Evolutionary conservation across 441 rosid genomes (phyloP), one percentile per base, ranked within the genome.

Genomic region (Adansonia madagascariensis): DNA sequence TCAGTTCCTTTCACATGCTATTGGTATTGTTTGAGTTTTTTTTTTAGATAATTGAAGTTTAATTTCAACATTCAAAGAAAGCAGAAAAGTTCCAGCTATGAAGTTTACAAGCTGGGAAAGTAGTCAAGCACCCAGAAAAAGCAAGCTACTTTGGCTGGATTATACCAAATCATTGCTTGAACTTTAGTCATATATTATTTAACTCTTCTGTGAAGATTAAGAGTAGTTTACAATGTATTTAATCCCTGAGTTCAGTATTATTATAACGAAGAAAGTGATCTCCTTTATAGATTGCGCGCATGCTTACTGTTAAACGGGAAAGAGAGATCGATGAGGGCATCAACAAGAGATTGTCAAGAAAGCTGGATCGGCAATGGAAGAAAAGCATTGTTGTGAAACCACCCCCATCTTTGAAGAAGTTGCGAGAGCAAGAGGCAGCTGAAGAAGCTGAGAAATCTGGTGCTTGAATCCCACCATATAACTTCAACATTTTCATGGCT

Each of bases 291-390:
- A 75, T 89, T 73, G 93, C 93, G 65, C 83, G 94, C n/a, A 90
- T 91, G 91, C 87, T 93, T 76, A 93, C 98, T 1, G 90, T 93
- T 8, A 95, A 83, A 77, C 85, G 97, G 20, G 98, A 91, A 80
- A 89, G 98, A 85, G 98, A 93, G 85, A 60, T 95, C 0, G 92
- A 90, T 78, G 94, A 91, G 80, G 98, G 98, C 69, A 88, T 93
- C 73, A 86, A 83, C 82, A 90, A 91, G 86, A 88, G 98, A 74
- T 75, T 91, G 81, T 95, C 98, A 7, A 93, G 98, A 84, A 95
- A 93, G 84, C 87, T 95, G 3, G 98, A 95, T 79, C 66, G 90
- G 44, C 83, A 89, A 79, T 95, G 98, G 98, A 91, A 95, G 97
- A 93, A 88, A 49, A 89, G 92, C 87, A 91, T 91, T 73, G 90